Percentiles rank a stretch among this genome's conserved stretches.
Conservation (phyloP, 73 alveolate genomes). For the Paramecium biaurelia region DNA sequence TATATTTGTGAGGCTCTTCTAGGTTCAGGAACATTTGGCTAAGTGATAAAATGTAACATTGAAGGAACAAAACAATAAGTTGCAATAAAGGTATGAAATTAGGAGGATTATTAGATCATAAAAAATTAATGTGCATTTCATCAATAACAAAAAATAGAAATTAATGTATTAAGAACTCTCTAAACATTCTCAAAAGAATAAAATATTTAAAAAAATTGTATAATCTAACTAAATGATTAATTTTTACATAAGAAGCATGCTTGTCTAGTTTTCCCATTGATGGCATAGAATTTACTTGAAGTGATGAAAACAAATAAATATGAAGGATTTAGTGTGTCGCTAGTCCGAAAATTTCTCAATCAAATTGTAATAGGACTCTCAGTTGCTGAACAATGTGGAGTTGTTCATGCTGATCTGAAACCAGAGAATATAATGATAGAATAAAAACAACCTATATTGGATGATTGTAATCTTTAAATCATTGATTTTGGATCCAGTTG, state of each 20-base stretch:
- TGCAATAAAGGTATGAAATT: conserved; percentile 50
- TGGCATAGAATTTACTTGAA: conserved; percentile 27
- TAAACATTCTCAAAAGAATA: not conserved
- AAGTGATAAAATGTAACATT: conserved; percentile 46
- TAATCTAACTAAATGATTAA: conserved; percentile 41
- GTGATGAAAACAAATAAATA: conserved; percentile 1
- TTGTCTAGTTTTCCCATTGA: conserved; percentile 59
- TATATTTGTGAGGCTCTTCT: conserved; percentile 51
- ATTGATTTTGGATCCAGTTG: conserved; percentile 66
- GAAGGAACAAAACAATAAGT: conserved; percentile 43
- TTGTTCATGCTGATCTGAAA: conserved; percentile 62
- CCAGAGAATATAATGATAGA: conserved; percentile 64
- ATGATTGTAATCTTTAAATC: not conserved
- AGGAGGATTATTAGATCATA: not conserved
- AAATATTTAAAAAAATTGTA: not conserved
- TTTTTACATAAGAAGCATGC: conserved; percentile 54
- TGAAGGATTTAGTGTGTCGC: conserved; percentile 53
- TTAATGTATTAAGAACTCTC: conserved; percentile 27
- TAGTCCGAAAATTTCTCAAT: conserved; percentile 40
- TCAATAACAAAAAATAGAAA: conserved; percentile 43
- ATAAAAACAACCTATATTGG: not conserved
- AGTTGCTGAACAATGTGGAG: conserved; percentile 55
- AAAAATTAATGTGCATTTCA: conserved; percentile 56
- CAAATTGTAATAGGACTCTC: conserved; percentile 26
- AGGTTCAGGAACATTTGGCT: conserved; percentile 63